phyloP scores from a whole-genome alignment of 2,329 filamentous ascomycete species.

The Fusarium luffae region DNA sequence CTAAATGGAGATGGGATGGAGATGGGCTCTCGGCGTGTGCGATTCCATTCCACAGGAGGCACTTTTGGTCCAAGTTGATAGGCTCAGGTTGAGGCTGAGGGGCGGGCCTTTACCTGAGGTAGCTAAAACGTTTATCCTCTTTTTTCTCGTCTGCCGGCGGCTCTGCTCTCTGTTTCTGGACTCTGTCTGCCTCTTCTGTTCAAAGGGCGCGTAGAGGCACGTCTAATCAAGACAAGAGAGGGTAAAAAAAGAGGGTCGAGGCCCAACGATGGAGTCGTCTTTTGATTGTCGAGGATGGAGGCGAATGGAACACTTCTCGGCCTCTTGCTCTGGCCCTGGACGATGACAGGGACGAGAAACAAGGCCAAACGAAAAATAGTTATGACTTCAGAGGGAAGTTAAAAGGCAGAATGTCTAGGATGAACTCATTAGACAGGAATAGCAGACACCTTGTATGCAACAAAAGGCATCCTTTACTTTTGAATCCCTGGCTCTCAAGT shows the following conservation, averaged over 20 bases:
- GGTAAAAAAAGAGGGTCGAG: conserved; percentile 19
- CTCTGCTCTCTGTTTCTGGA: conserved; percentile 21
- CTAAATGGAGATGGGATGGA: conserved; percentile 5
- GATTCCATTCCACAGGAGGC: conserved; percentile 38
- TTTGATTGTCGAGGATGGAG: conserved; percentile 14
- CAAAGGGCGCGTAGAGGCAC: conserved; percentile 2
- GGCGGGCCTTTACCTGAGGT: conserved; percentile 24
- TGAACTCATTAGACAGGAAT: not conserved
- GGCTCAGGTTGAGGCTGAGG: conserved; percentile 17
- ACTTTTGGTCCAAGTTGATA: conserved; percentile 20
- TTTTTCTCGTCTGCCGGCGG: conserved; percentile 3
- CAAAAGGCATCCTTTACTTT: conserved; percentile 25
- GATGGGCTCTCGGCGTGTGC: conserved; percentile 27
- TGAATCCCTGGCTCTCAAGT: conserved; percentile 42
- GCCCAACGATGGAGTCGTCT: conserved; percentile 16
- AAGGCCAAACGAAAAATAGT: conserved; percentile 3
- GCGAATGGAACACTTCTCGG: conserved; percentile 1
- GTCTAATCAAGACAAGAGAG: not conserved
- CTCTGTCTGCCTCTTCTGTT: not conserved
- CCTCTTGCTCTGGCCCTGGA: conserved; percentile 3
- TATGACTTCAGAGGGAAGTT: conserved; percentile 4
- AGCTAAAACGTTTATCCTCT: conserved; percentile 23
- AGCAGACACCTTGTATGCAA: conserved; percentile 17
- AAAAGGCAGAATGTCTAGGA: conserved; percentile 21
- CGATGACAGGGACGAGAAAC: conserved; percentile 2